Percentiles rank a stretch among this genome's conserved stretches.
Conservation (phyloP, 768 basidiomycete species). For the Trametes coccinea region DNA sequence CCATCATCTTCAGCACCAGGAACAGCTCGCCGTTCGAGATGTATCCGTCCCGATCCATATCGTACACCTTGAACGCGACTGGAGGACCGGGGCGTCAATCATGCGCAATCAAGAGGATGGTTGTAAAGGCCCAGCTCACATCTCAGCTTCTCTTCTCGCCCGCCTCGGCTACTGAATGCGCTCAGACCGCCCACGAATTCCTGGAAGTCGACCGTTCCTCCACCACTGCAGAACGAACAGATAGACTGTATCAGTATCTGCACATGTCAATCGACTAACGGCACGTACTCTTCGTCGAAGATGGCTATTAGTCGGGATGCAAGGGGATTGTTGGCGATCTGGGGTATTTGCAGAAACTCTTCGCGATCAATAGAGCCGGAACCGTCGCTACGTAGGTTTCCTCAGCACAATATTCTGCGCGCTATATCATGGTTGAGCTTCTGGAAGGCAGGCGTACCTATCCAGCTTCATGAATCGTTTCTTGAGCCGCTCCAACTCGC, state of each 20-base stretch:
- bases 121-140: constrained; percentile 55
- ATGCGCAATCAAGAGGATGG: neutral
- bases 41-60: constrained; percentile 95
- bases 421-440: neutral
- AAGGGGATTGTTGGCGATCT: constrained; percentile 96
- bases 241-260: neutral
- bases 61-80: constrained; percentile 99
- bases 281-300: constrained; percentile 95
- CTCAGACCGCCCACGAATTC: constrained; percentile 98
- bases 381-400: constrained; percentile 66
- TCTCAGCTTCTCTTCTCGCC: constrained; percentile 92
- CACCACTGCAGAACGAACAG: constrained; percentile 60
- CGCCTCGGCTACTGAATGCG: constrained; percentile 96
- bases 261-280: neutral
- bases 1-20: constrained; percentile 99
- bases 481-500: constrained; percentile 93
- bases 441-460: constrained; percentile 51
- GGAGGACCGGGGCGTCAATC: neutral
- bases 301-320: constrained; percentile 99
- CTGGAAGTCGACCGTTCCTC: constrained; percentile 98
- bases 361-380: constrained; percentile 98
- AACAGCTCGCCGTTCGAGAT: constrained; percentile 99
- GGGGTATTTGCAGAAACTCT: constrained; percentile 98
- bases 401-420: neutral
- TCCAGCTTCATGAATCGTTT: constrained; percentile 99